These are phyloP conservation scores for Ceratocystis smalleyi DNA, from an alignment of 2,329 filamentous ascomycete genomes.

Conservation along the genomic window DNA sequence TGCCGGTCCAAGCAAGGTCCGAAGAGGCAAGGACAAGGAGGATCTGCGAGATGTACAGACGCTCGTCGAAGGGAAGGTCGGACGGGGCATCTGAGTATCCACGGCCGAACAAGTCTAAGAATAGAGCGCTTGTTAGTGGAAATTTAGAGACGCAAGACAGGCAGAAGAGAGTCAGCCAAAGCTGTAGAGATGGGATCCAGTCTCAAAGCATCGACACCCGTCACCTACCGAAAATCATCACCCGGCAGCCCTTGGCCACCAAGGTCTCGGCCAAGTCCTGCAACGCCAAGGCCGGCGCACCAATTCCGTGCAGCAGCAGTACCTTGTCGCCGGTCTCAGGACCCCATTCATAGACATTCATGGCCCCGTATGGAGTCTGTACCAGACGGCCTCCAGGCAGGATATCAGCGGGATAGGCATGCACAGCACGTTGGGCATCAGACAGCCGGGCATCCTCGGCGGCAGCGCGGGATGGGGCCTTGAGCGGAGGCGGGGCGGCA, in stretches of 20 bases:
- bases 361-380: slow-evolving; percentile 50
- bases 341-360: slow-evolving; percentile 69
- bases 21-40: slow-evolving; percentile 51
- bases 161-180: no score
- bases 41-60: slow-evolving; percentile 51
- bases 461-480: slow-evolving; percentile 9
- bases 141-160: neutral
- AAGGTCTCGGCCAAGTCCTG: slow-evolving; percentile 51
- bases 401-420: slow-evolving; percentile 53
- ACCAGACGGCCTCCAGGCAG: slow-evolving; percentile 57
- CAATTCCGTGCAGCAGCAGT: slow-evolving; percentile 66
- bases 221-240: slow-evolving; percentile 58
- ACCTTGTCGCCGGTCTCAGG: slow-evolving; percentile 55
- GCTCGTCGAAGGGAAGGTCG: slow-evolving; percentile 43
- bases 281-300: slow-evolving; percentile 57
- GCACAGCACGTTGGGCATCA: slow-evolving; percentile 23
- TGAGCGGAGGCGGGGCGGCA: slow-evolving; percentile 7
- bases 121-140: neutral
- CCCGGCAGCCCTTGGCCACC: slow-evolving; percentile 50
- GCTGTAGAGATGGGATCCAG: neutral
- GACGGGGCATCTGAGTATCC: slow-evolving; percentile 59
- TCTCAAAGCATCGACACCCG: neutral
- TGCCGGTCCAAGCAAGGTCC: slow-evolving; percentile 37
- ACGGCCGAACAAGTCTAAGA: slow-evolving; percentile 53
- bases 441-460: slow-evolving; percentile 3